Percentiles rank a stretch among this genome's conserved stretches.
phyloP scores from a whole-genome alignment of 768 basidiomycete genomes.

The Lactarius psammicola region DNA sequence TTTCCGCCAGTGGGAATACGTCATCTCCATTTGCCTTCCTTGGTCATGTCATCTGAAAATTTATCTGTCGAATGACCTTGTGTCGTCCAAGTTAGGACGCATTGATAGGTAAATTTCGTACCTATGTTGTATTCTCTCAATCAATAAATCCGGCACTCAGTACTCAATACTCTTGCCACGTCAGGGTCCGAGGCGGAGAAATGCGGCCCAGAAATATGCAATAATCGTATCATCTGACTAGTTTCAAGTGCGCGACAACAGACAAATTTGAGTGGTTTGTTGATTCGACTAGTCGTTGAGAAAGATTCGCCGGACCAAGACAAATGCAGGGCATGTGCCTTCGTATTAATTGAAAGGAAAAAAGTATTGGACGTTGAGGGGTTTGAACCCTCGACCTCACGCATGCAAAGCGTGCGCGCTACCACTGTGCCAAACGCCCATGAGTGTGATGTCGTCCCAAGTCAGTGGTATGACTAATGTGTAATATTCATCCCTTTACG shows the following conservation, averaged over 20 bases:
- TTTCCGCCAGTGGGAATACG: no score
- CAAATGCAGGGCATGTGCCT: no score
- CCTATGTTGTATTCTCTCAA: neutral
- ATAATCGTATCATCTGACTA: no score
- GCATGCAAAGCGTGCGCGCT: conserved; percentile 33
- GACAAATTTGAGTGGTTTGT: no score
- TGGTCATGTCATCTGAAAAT: neutral
- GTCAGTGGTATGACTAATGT: neutral
- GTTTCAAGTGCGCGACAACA: no score
- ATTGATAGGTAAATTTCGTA: neutral
- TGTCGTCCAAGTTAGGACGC: neutral
- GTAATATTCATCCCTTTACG: neutral
- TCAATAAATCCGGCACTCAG: neutral
- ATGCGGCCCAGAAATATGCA: no score
- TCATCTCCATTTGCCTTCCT: neutral
- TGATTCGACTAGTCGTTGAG: no score
- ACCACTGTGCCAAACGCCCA: conserved; percentile 32
- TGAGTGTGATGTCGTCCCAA: neutral
- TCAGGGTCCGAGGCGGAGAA: no score
- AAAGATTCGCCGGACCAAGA: no score
- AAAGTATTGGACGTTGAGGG: conserved; percentile 28
- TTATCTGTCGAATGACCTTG: neutral
- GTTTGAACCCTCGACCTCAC: conserved; percentile 32
- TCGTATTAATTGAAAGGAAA: neutral
- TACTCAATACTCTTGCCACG: no score